Evolutionary conservation across 495 filamentous ascomycete genomes (phyloP).

Genomic region (Delitschia confertaspora): DNA sequence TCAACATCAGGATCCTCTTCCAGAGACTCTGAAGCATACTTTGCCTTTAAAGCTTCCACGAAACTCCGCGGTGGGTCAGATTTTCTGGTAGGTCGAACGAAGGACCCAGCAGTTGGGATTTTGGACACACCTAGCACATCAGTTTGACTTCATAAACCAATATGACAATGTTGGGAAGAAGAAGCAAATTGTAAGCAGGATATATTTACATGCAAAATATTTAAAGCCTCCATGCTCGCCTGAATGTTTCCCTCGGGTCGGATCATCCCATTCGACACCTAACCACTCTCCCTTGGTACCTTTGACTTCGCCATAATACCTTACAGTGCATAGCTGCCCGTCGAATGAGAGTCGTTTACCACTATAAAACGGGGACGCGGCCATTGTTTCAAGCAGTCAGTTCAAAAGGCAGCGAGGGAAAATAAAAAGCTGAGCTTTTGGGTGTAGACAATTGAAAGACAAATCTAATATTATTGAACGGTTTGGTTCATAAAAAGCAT

Average conservation of each 20-base stretch:
- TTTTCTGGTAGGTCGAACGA: slow-evolving; percentile 68
- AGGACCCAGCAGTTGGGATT: slow-evolving; percentile 65
- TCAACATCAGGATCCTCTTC: slow-evolving; percentile 20
- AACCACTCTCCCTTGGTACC: slow-evolving; percentile 78
- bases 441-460: too few relatives aligned
- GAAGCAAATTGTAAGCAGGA: background rate
- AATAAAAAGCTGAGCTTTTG: too few relatives aligned
- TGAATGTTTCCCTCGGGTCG: slow-evolving; percentile 75
- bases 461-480: too few relatives aligned
- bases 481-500: too few relatives aligned
- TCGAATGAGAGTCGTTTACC: slow-evolving; percentile 73
- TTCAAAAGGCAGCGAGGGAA: too few relatives aligned
- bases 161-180: background rate
- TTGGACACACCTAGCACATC: slow-evolving; percentile 50
- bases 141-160: slow-evolving; percentile 2
- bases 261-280: slow-evolving; percentile 95
- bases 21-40: slow-evolving; percentile 59
- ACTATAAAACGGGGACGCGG: slow-evolving; percentile 32
- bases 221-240: slow-evolving; percentile 67
- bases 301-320: slow-evolving; percentile 67
- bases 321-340: slow-evolving; percentile 67
- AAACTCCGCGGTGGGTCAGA: slow-evolving; percentile 61
- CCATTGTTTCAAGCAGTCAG: too few relatives aligned
- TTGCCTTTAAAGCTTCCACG: slow-evolving; percentile 67
- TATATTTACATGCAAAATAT: slow-evolving; percentile 71